Evolutionary conservation across 768 basidiomycete species (phyloP).

Genomic region (Calocybe indica): DNA sequence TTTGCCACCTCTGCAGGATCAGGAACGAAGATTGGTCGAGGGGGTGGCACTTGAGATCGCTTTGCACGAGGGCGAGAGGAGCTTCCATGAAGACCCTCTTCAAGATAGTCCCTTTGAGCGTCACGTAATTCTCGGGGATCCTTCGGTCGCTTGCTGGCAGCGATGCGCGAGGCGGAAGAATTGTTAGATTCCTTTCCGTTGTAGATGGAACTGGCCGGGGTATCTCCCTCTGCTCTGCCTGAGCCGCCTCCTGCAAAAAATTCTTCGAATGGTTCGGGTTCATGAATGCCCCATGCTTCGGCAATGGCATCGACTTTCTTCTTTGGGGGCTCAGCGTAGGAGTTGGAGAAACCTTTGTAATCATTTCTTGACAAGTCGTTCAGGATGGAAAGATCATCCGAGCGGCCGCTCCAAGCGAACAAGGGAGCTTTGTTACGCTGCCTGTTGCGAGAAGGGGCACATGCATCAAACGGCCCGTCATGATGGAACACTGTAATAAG

Average conservation of each 20-base stretch:
- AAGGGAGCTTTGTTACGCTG: slow-evolving; percentile 77
- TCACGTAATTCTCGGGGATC: slow-evolving; percentile 47
- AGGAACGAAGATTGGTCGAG: slow-evolving; percentile 76
- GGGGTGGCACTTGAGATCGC: slow-evolving; percentile 52
- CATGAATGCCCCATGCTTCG: slow-evolving; percentile 91
- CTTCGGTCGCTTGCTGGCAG: slow-evolving; percentile 28
- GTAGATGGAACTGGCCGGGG: slow-evolving; percentile 63
- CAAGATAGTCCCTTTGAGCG: slow-evolving; percentile 16
- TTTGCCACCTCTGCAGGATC: slow-evolving; percentile 37
- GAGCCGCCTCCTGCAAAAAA: slow-evolving; percentile 79
- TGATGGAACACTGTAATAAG: slow-evolving; percentile 74
- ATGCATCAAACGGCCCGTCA: slow-evolving; percentile 89
- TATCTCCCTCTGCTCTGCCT: slow-evolving; percentile 41
- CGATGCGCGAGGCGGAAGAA: slow-evolving; percentile 21
- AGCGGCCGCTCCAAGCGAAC: slow-evolving; percentile 59
- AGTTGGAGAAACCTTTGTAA: slow-evolving; percentile 38
- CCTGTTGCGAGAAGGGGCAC: slow-evolving; percentile 84
- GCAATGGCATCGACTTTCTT: slow-evolving; percentile 86
- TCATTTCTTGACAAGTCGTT: slow-evolving; percentile 13
- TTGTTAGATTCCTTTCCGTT: slow-evolving; percentile 51
- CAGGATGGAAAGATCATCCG: slow-evolving; percentile 32
- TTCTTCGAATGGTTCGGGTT: slow-evolving; percentile 88
- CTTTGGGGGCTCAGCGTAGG: slow-evolving; percentile 59
- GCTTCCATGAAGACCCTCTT: slow-evolving; percentile 26
- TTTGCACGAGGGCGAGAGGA: slow-evolving; percentile 34